Percentiles rank a stretch among this genome's conserved stretches.
phyloP scores from a whole-genome alignment of 805 yeast genomes.

The Teunomyces tritomae region DNA sequence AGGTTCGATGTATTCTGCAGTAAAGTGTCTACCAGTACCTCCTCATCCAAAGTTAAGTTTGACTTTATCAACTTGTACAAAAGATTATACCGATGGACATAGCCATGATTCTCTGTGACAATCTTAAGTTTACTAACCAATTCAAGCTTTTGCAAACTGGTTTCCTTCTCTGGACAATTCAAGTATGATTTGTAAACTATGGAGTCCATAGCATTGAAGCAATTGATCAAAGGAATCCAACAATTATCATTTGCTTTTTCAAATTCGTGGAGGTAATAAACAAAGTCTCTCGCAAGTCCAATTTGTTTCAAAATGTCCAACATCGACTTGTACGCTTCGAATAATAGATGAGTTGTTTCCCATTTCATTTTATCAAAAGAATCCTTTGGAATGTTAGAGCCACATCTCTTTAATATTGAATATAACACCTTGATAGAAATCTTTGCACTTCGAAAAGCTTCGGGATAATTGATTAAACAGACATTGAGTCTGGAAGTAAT shows the following conservation, averaged over 20 bases:
- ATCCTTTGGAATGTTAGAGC: constrained; percentile 13
- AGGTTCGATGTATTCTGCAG: neutral
- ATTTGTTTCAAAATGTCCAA: constrained; percentile 41
- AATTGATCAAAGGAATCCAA: constrained; percentile 22
- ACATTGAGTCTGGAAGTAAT: constrained; percentile 24
- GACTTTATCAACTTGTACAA: neutral
- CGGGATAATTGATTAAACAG: constrained; percentile 16
- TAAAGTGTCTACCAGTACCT: neutral
- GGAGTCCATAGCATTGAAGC: constrained; percentile 13
- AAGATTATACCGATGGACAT: neutral
- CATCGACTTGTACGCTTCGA: constrained; percentile 37
- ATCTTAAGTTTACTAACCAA: neutral
- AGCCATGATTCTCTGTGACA: neutral
- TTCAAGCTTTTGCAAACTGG: neutral
- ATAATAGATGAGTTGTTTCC: constrained; percentile 32
- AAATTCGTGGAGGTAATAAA: constrained; percentile 53
- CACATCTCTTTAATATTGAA: constrained; percentile 48
- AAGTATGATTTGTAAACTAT: constrained; percentile 3
- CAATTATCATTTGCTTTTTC: constrained; percentile 31
- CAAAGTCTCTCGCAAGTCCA: constrained; percentile 60
- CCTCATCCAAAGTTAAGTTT: neutral
- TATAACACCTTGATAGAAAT: constrained; percentile 50
- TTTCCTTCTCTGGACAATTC: neutral
- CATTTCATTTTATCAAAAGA: constrained; percentile 30
- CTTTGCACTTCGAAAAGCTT: constrained; percentile 41